Percentiles rank a stretch among this genome's conserved stretches.
phyloP scores from a whole-genome alignment of 2,329 filamentous ascomycete species.

The Pseudocercospora macadamiae region DNA sequence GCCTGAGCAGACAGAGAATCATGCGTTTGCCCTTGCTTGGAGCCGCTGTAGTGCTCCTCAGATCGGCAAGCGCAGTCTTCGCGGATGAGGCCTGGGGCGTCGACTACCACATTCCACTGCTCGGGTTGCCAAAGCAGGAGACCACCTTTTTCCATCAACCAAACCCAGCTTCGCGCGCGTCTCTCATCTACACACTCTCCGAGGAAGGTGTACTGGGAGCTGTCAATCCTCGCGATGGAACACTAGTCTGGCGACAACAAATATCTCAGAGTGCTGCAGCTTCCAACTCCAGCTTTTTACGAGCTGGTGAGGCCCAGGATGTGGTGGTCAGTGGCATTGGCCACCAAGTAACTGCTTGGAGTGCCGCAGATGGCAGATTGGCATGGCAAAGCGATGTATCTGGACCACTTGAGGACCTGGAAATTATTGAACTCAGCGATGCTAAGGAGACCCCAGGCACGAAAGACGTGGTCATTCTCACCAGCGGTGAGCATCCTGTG shows the following conservation, averaged over 20 bases:
- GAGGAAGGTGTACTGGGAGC: constrained; percentile 83
- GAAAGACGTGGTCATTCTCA: constrained; percentile 74
- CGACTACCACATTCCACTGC: constrained; percentile 89
- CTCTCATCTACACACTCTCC: constrained; percentile 87
- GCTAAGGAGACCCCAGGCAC: constrained; percentile 39
- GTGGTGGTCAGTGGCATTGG: constrained; percentile 75
- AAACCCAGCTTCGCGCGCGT: constrained; percentile 77
- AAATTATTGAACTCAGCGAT: constrained; percentile 74
- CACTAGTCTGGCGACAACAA: constrained; percentile 82
- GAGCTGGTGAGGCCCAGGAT: constrained; percentile 77
- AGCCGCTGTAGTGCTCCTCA: constrained; percentile 48
- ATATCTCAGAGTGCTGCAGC: constrained; percentile 52
- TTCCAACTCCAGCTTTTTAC: constrained; percentile 53
- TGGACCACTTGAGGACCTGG: constrained; percentile 67
- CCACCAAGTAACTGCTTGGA: constrained; percentile 75
- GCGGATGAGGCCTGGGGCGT: constrained; percentile 87
- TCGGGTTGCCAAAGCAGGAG: constrained; percentile 78
- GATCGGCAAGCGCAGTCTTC: constrained; percentile 70
- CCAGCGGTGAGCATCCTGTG: constrained; percentile 58
- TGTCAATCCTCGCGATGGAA: constrained; percentile 83
- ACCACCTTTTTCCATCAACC: constrained; percentile 96
- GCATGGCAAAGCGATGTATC: constrained; percentile 70
- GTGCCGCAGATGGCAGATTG: constrained; percentile 76
- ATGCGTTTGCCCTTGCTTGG: constrained; percentile 32
- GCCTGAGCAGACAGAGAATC: constrained; percentile 9